Base-by-base conservation (phyloP, 179 eudicot genomes). In the Pouteria campechiana region DNA sequence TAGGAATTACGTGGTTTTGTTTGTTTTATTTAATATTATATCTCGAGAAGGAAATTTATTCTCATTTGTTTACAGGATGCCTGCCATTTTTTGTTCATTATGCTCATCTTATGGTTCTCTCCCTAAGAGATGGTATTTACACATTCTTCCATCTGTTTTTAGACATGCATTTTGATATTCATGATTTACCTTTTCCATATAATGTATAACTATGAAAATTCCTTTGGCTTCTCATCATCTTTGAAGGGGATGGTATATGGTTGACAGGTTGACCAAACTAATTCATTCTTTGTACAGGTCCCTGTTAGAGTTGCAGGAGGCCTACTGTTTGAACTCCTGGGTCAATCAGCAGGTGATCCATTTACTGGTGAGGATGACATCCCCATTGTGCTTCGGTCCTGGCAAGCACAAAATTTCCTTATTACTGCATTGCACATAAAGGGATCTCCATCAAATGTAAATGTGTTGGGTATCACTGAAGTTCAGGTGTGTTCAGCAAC, bases 231-330 rank as follows among this genome's bases (percentile, higher is more conserved):
- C n/a, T n/a, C n/a, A n/a, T n/a, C n/a, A n/a, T n/a, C n/a, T n/a
- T n/a, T n/a, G n/a, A n/a, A n/a, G n/a, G n/a, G n/a, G 16, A 46
- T 18, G 12, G 30, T 22, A 17, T 25, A 36, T n/a, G 35, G 4
- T 37, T 48, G 32, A 25, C 11, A 38, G 6, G 14, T 29, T 34
- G 24, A 34, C 33, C 38, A 16, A 17, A 36, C 50, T 30, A 12
- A 5, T 54, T 13, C 8, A 17, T 55, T 11, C 22, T 12, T 55
- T 38, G 25, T 25, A 19, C 48, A 89, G 93, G 93, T 89, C 15
- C 97, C 97, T 2, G 97, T 88, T 12, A 80, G 95, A 51, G 97
- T 78, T 50, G 89, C 97, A 50, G 95, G 89, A 53, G 93, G 97
- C 39, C 28, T 89, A 41, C 65, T 89, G 43, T 89, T 89, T 76